Percentiles rank a stretch among this genome's conserved stretches.
Evolutionary conservation across 139 green algal species (phyloP).

Genomic region (Asterochloris erici): DNA sequence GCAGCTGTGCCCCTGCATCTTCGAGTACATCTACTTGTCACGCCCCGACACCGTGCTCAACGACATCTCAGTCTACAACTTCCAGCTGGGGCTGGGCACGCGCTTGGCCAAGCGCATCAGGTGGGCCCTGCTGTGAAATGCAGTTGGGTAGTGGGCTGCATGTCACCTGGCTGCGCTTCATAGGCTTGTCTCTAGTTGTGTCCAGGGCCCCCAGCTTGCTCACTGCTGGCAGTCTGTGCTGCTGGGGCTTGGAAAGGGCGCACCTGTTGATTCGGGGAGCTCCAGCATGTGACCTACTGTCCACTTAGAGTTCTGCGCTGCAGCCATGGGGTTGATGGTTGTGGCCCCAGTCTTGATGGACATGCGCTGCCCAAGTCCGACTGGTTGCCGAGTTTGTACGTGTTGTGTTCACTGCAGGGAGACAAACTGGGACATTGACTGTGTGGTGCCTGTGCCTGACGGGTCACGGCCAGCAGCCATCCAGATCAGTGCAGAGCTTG

Average conservation of each 20-base stretch:
- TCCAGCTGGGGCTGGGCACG: slow-evolving; percentile 86
- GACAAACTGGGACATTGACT: slow-evolving; percentile 86
- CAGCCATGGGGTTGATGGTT: neutral
- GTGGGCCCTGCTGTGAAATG: slow-evolving; percentile 16
- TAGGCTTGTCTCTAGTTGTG: no score
- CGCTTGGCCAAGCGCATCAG: slow-evolving; percentile 74
- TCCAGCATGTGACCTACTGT: neutral
- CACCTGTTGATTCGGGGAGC: slow-evolving; percentile 94
- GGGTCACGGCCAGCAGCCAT: slow-evolving; percentile 88
- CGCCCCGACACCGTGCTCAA: slow-evolving; percentile 91
- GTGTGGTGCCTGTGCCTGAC: slow-evolving; percentile 92
- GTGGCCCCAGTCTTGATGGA: neutral
- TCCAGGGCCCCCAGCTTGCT: no score
- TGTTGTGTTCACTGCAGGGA: slow-evolving; percentile 36
- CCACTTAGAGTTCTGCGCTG: neutral
- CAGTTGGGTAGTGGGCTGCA: neutral
- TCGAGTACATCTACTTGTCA: slow-evolving; percentile 99
- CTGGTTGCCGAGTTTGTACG: no score
- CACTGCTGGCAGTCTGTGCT: slow-evolving; percentile 84
- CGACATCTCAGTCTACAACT: slow-evolving; percentile 96
- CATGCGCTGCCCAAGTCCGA: no score
- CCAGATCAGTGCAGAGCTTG: slow-evolving; percentile 75
- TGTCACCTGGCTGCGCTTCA: neutral
- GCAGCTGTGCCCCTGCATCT: slow-evolving; percentile 89
- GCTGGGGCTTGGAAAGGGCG: slow-evolving; percentile 73